Percentiles rank a stretch among this genome's conserved stretches.
phyloP scores from a whole-genome alignment of 371 early-diverging fungal genomes.

The Mortierella sp. region DNA sequence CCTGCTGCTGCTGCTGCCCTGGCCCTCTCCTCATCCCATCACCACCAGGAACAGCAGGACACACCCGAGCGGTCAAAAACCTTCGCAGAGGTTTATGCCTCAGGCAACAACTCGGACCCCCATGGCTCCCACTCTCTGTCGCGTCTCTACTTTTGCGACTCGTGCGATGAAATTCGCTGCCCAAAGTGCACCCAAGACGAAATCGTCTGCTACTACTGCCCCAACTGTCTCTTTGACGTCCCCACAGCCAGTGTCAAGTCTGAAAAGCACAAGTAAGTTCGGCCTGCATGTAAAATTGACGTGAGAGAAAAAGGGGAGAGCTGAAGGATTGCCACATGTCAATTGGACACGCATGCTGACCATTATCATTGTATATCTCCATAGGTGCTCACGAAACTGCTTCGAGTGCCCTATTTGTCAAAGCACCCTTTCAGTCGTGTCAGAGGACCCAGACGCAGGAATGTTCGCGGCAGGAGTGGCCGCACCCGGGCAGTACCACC shows the following conservation, averaged over 20 bases:
- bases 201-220: conserved; percentile 92
- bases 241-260: conserved; percentile 95
- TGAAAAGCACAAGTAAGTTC: conserved; percentile 86
- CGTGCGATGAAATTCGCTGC: conserved; percentile 87
- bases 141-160: conserved; percentile 89
- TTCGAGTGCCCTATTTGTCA: conserved; percentile 94
- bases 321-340: background rate
- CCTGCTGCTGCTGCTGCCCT: conserved; percentile 4
- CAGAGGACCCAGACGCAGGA: conserved; percentile 62
- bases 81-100: conserved; percentile 28
- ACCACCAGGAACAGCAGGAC: background rate
- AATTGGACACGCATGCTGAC: background rate
- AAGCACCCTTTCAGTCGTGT: conserved; percentile 86
- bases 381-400: conserved; percentile 93
- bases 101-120: conserved; percentile 48
- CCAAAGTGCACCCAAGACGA: conserved; percentile 87
- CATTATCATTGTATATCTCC: background rate
- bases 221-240: conserved; percentile 96
- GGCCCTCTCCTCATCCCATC: background rate
- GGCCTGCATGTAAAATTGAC: background rate
- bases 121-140: conserved; percentile 68
- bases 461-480: conserved; percentile 28
- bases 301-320: background rate
- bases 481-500: conserved; percentile 66
- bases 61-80: conserved; percentile 15